These are phyloP conservation scores for Oemleria cerasiformis DNA, from an alignment of 306 rosid species.

Conservation along the genomic window DNA sequence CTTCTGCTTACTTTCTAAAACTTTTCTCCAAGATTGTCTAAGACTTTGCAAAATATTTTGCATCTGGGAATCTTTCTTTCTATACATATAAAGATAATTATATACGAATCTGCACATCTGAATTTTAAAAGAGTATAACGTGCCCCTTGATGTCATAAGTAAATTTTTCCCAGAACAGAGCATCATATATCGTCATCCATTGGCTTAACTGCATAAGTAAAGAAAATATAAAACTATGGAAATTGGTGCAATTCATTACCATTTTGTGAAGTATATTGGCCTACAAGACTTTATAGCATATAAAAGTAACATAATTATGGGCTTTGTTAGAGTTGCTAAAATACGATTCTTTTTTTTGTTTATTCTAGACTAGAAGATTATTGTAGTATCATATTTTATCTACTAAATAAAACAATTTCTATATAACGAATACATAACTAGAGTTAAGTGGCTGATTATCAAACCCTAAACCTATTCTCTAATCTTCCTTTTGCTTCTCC, in stretches of 20 bases:
- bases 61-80: neutral
- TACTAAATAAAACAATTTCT: neutral
- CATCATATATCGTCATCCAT: neutral
- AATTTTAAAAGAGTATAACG: neutral
- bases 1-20: neutral
- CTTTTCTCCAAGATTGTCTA: neutral
- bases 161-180: neutral
- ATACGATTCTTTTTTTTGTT: neutral
- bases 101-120: neutral
- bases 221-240: neutral
- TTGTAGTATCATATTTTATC: neutral
- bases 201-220: neutral
- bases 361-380: neutral
- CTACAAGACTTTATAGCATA: no score
- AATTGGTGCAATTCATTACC: neutral
- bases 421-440: neutral
- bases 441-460: neutral
- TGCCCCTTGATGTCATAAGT: neutral
- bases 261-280: neutral
- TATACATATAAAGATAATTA: neutral
- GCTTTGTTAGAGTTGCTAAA: neutral
- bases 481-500: neutral
- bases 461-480: neutral
- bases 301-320: no score
- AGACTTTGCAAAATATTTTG: neutral